Evolutionary conservation across 306 rosid species (phyloP).

Genomic region (Cicer pinnatifidum): DNA sequence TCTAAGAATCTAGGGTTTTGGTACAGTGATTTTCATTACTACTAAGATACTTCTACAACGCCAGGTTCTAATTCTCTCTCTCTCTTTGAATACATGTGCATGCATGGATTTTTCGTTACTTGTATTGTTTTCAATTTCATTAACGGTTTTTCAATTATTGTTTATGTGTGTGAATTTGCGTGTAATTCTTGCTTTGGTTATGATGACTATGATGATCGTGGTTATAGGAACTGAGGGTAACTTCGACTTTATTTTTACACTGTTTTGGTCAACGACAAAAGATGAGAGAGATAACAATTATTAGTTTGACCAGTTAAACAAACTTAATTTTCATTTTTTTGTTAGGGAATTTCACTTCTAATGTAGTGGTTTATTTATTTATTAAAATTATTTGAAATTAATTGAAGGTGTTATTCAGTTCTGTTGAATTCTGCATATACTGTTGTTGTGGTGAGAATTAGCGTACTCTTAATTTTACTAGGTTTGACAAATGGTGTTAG

Average conservation of each 20-base stretch:
- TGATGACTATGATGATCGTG: slow-evolving; percentile 34
- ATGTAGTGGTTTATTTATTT: neutral
- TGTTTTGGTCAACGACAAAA: slow-evolving; percentile 43
- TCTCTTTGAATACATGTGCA: slow-evolving; percentile 3
- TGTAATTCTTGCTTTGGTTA: neutral
- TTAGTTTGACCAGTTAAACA: slow-evolving; percentile 43
- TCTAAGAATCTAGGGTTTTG: slow-evolving; percentile 68
- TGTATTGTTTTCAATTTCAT: neutral
- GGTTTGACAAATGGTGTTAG: slow-evolving; percentile 18
- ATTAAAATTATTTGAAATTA: no score
- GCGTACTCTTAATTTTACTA: slow-evolving; percentile 12
- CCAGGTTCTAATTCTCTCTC: slow-evolving; percentile 6
- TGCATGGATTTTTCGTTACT: slow-evolving; percentile 35
- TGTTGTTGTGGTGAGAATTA: neutral
- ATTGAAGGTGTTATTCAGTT: no score
- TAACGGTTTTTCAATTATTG: slow-evolving; percentile 8
- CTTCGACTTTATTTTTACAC: neutral
- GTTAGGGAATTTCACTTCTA: neutral
- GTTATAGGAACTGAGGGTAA: slow-evolving; percentile 1
- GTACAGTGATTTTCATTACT: slow-evolving; percentile 54
- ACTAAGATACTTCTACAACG: slow-evolving; percentile 1
- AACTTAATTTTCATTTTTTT: neutral
- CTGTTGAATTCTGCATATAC: slow-evolving; percentile 4
- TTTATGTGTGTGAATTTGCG: neutral
- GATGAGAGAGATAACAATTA: neutral